Evolutionary conservation across 1,139 yeast genomes (phyloP).

Genomic region (Kurtzmaniella quercitrusa): DNA sequence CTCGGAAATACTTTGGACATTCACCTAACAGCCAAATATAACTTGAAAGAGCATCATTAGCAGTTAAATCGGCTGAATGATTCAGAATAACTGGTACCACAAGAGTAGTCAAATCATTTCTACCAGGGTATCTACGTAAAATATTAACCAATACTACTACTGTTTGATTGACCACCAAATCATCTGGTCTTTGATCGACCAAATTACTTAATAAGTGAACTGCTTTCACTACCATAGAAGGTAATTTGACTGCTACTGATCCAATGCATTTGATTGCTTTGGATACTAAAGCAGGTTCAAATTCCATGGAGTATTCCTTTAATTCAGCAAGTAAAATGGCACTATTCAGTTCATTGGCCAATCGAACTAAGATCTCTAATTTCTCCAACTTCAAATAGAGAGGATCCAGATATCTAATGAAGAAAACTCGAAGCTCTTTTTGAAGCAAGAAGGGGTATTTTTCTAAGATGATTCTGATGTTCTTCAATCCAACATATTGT

Average conservation of each 20-base stretch:
- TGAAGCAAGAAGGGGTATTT: constrained; percentile 78
- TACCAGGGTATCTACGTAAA: constrained; percentile 71
- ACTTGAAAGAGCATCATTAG: constrained; percentile 62
- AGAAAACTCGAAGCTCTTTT: constrained; percentile 84
- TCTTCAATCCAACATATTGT: constrained; percentile 90
- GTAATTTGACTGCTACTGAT: constrained; percentile 79
- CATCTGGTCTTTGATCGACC: constrained; percentile 70
- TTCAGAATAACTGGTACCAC: constrained; percentile 68
- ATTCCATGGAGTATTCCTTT: constrained; percentile 91
- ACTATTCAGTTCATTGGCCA: constrained; percentile 70
- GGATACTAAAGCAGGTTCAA: constrained; percentile 83
- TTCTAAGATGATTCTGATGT: constrained; percentile 84
- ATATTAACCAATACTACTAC: constrained; percentile 75
- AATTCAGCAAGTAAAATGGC: constrained; percentile 74
- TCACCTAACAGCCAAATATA: constrained; percentile 90
- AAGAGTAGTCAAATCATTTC: constrained; percentile 54
- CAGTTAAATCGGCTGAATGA: constrained; percentile 51
- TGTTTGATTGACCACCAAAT: constrained; percentile 75
- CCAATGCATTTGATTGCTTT: constrained; percentile 83
- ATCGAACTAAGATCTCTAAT: constrained; percentile 81
- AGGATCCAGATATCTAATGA: constrained; percentile 93
- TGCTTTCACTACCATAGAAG: constrained; percentile 60
- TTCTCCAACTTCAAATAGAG: constrained; percentile 89
- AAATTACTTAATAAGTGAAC: constrained; percentile 72
- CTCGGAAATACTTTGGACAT: constrained; percentile 71